phyloP scores from a whole-genome alignment of 2,329 filamentous ascomycete genomes.

The Fusarium tuaranense region DNA sequence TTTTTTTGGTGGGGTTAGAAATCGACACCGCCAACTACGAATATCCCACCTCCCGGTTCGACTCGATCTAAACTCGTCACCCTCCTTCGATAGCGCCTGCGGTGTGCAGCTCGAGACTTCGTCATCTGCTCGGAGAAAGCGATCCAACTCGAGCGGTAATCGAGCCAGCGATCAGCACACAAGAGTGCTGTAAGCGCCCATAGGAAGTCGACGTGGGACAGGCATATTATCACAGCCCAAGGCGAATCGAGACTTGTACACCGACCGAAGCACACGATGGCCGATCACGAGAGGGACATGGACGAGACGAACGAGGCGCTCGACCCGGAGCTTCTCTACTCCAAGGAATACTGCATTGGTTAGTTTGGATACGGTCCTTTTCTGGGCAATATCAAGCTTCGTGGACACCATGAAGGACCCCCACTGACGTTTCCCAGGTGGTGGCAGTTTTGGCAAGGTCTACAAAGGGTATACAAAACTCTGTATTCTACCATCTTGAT shows the following conservation, averaged over 20 bases:
- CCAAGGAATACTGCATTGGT: slow-evolving; percentile 92
- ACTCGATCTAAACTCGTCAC: slow-evolving; percentile 11
- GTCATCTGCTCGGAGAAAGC: neutral
- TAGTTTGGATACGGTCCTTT: slow-evolving; percentile 45
- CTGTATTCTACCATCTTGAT: neutral
- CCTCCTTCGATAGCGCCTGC: neutral
- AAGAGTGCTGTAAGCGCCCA: neutral
- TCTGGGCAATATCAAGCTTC: neutral
- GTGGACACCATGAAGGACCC: slow-evolving; percentile 18
- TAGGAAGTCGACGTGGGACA: slow-evolving; percentile 11
- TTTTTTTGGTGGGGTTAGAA: slow-evolving; percentile 39
- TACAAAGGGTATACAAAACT: slow-evolving; percentile 83
- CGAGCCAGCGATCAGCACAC: neutral
- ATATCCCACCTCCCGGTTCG: slow-evolving; percentile 19
- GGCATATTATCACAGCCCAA: slow-evolving; percentile 11
- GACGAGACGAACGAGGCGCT: slow-evolving; percentile 64
- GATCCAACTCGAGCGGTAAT: neutral
- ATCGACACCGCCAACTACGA: slow-evolving; percentile 37
- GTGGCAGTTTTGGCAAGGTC: slow-evolving; percentile 97
- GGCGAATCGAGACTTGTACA: slow-evolving; percentile 10
- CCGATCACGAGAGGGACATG: slow-evolving; percentile 60
- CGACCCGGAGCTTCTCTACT: slow-evolving; percentile 92
- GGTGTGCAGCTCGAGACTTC: neutral
- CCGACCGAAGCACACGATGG: slow-evolving; percentile 53
- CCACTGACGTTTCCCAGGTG: slow-evolving; percentile 67